Base-by-base conservation (phyloP, 106 monocot species). In the Xerophyta viscosa region DNA sequence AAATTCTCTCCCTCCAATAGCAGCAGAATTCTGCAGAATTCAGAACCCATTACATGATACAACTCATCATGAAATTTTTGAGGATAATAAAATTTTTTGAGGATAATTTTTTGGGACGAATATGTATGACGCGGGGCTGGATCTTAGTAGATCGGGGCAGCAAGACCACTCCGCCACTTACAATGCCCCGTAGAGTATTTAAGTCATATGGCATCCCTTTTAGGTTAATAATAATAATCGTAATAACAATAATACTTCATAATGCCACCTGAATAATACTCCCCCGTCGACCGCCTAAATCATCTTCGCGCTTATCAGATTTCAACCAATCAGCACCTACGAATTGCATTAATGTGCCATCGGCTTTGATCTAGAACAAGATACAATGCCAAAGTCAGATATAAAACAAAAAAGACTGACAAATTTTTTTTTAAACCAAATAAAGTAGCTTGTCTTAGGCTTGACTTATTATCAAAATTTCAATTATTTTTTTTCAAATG, bases 291-390 rank as follows among this genome's bases (percentile, higher is more conserved):
- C 82, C 66, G 28, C 64, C 73, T 61, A 98, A 79, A 68, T 98
- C 77, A 82, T 98, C 98, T 67, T 98, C 98, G 46, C 90, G 78
- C 37, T 98, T 98, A 63, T 98, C 69, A 57, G 98, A 98, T 46
- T 68, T 76, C n/a, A 98, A 22, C 98, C 98, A 98, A 71, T 98
- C 98, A 33, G 85, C 98, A 58, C 56, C 98, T 29, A 98, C 79
- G 76, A 98, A 65, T 77, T 98, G 64, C 98, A 90, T 86, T 68
- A 86, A 66, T 2, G 98, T 90, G 46, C 46, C 43, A 49, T 68
- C 74, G 11, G 86, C 98, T 36, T 98, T 89, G 29, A 79, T 77
- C 98, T 98, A 72, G 7, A 49, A 29, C 25, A 39, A 6, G 46
- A 24, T 10, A 28, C 2, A 39, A 31, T n/a, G n/a, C n/a, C n/a